These are phyloP conservation scores for Parastagonospora nodorum DNA, from an alignment of 2,329 filamentous ascomycete genomes.

Conservation along the genomic window DNA sequence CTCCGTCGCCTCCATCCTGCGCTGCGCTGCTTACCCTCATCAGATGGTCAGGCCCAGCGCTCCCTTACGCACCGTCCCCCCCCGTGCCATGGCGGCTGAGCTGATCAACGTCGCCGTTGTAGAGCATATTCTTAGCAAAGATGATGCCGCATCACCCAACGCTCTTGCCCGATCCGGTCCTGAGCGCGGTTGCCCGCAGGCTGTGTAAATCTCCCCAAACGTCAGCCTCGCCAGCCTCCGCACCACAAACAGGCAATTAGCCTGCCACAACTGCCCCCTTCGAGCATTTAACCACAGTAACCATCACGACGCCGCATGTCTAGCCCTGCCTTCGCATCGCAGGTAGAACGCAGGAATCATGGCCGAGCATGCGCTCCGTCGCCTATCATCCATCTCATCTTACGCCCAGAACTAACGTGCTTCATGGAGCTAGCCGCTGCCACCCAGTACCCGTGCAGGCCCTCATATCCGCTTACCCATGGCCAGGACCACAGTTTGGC, in stretches of 20 bases:
- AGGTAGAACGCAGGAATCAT: slow-evolving; percentile 2
- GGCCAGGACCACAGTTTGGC: too few relatives aligned
- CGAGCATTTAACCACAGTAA: slow-evolving; percentile 1
- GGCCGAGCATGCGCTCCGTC: slow-evolving; percentile 12
- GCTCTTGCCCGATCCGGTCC: slow-evolving; percentile 28
- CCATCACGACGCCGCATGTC: slow-evolving; percentile 4
- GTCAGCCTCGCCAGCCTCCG: slow-evolving; percentile 30
- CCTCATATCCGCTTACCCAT: too few relatives aligned
- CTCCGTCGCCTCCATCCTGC: too few relatives aligned
- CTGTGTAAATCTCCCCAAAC: slow-evolving; percentile 34
- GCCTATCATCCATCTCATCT: slow-evolving; percentile 5
- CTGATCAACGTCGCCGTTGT: slow-evolving; percentile 16
- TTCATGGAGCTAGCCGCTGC: slow-evolving; percentile 4
- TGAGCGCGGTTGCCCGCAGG: slow-evolving; percentile 34
- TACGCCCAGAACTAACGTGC: not conserved
- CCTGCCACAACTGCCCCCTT: slow-evolving; percentile 21
- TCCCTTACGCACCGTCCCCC: too few relatives aligned
- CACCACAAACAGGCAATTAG: slow-evolving; percentile 29
- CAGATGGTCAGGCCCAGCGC: too few relatives aligned
- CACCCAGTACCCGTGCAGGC: too few relatives aligned
- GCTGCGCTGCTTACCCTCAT: too few relatives aligned
- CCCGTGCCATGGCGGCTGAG: not conserved
- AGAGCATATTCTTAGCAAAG: slow-evolving; percentile 43
- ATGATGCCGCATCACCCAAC: slow-evolving; percentile 37
- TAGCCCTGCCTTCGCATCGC: slow-evolving; percentile 5